These are phyloP conservation scores for Clonostachys byssicola DNA, from an alignment of 2,329 filamentous ascomycete species.

Conservation along the genomic window DNA sequence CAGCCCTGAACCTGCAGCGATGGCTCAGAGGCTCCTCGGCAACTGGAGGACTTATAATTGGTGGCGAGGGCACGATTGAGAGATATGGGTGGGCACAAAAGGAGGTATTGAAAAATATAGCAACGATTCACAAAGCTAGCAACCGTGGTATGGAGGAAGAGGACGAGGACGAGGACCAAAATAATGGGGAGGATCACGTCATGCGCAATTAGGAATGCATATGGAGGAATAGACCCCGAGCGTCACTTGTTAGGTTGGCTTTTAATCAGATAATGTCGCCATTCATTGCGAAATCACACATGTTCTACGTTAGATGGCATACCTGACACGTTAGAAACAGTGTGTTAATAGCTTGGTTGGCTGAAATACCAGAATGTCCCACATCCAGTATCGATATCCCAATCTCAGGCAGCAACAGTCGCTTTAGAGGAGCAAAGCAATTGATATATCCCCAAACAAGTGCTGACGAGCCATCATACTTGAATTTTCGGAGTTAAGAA, in stretches of 20 bases:
- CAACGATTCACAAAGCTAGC: conserved; percentile 2
- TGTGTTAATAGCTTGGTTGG: too few relatives aligned
- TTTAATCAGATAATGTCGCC: too few relatives aligned
- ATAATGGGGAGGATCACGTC: background rate
- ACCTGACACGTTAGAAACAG: too few relatives aligned
- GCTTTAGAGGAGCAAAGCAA: too few relatives aligned
- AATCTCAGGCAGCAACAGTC: too few relatives aligned
- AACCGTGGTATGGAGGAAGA: conserved; percentile 2
- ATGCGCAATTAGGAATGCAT: background rate
- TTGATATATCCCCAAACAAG: too few relatives aligned
- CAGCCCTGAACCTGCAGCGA: conserved; percentile 30
- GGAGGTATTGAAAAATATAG: conserved; percentile 12
- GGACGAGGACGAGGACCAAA: background rate
- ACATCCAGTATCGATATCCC: too few relatives aligned
- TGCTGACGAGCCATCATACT: too few relatives aligned
- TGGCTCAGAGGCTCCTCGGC: conserved; percentile 27
- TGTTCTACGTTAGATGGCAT: too few relatives aligned
- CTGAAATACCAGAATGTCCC: too few relatives aligned
- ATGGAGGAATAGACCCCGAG: background rate
- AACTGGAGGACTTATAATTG: conserved; percentile 3
- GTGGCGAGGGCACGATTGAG: conserved; percentile 11
- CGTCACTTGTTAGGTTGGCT: background rate
- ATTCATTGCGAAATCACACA: too few relatives aligned
- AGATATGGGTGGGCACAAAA: conserved; percentile 16
- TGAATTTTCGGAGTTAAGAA: too few relatives aligned